A percentile compares a stretch with the other conserved stretches of the same genome.
These are phyloP conservation scores for Fremontodendron californicum DNA, from an alignment of 345 rosid genomes.

Conservation along the genomic window DNA sequence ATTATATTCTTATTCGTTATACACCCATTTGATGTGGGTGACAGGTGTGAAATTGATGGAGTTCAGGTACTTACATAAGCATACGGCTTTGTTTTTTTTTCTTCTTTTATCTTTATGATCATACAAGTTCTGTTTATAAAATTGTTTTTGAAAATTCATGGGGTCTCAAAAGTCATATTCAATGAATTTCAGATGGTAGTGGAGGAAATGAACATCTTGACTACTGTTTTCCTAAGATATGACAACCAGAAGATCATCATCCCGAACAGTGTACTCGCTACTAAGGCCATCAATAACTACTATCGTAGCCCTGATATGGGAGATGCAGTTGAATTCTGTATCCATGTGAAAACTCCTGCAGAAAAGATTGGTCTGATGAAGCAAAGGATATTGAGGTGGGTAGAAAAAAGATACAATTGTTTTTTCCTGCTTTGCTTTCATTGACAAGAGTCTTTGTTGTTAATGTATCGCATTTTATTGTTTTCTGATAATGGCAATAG, in stretches of 20 bases:
- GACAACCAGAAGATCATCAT: conserved; percentile 68
- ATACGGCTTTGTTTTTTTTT: not conserved
- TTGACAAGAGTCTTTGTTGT: not conserved
- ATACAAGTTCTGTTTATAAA: not conserved
- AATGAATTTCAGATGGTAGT: conserved; percentile 56
- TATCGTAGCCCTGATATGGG: conserved; percentile 95
- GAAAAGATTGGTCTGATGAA: conserved; percentile 62
- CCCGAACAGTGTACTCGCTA: conserved; percentile 65
- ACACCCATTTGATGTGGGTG: conserved; percentile 95
- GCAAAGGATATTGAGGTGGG: conserved; percentile 56
- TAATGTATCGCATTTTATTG: not conserved
- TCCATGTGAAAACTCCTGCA: conserved; percentile 65
- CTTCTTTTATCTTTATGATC: not conserved
- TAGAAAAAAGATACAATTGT: not conserved
- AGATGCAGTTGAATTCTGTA: conserved; percentile 66
- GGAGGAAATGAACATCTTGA: conserved; percentile 92
- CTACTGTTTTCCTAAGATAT: conserved; percentile 65
- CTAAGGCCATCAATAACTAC: conserved; percentile 63
- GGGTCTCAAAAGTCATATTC: not conserved
- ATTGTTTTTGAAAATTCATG: not conserved
- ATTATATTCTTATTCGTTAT: conserved; percentile 74
- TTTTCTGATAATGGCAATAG: not conserved
- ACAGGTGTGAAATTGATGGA: conserved; percentile 74
- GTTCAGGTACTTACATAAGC: conserved; percentile 47
- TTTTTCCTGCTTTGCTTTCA: not conserved